Base-by-base conservation (phyloP, 805 yeast genomes). In the Spathaspora sp. region DNA sequence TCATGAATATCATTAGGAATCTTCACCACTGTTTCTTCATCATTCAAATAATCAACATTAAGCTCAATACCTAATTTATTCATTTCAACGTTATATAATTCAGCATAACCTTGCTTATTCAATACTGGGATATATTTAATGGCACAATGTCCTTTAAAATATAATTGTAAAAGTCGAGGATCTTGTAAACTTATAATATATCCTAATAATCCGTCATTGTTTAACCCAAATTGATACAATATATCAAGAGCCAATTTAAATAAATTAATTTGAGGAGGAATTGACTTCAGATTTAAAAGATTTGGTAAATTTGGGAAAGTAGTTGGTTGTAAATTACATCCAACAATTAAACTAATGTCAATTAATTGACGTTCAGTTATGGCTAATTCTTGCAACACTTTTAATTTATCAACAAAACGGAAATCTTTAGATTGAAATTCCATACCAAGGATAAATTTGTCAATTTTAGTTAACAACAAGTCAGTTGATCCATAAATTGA, bases 401-500 rank as follows among this genome's bases (percentile, higher is more conserved):
- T 74, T 11, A 65, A 53, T 57, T 79, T 82, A 55, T 84, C 88
- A 44, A 91, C 72, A 62, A 77, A 87, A 59, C 86, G 77, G 63
- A 90, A 87, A 55, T 81, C 87, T 56, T 79, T 79, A 35, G 77
- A 73, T 49, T 77, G 81, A 55, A 83, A 78, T 54, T 88, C 96
- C 76, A 91, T 78, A 17, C 86, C 81, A 47, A 85, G 67, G 51
- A 93, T 85, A 52, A 91, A 82, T 57, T 81, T 86, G 52, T 89
- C 94, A 26, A 87, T 77, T 16, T 72, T 66, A 20, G 80, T 78
- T 63, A 93, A 71, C 44, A 92, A 70, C 39, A 84, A 76, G 60
- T 94, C 98, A 1, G 91, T 85, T 7, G 97, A 85, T 0, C 96
- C 97, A 67, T 83, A 88, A 38, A 92, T 82, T 5, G 87, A 83